Conservation (phyloP, 495 filamentous ascomycete genomes). For the Melanomma pulvis-pyrius region DNA sequence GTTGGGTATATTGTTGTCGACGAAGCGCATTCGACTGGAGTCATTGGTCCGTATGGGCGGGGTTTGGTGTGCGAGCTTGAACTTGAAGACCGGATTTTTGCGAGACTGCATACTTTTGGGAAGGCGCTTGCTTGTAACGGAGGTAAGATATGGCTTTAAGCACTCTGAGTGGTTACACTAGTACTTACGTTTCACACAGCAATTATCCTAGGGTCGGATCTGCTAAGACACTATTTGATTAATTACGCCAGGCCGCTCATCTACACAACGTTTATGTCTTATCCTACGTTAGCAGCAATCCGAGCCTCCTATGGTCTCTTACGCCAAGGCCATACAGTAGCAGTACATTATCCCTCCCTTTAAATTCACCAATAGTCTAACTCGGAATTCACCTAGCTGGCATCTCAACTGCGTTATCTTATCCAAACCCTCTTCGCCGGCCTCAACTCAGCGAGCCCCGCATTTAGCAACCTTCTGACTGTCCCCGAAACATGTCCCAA, state of each 20-base stretch:
- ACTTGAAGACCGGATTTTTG: constrained; percentile 67
- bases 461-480: constrained; percentile 3
- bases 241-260: constrained; percentile 66
- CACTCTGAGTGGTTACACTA: constrained; percentile 29
- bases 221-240: constrained; percentile 59
- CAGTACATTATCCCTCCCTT: constrained; percentile 30
- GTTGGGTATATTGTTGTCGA: constrained; percentile 76
- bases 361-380: neutral
- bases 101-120: constrained; percentile 74
- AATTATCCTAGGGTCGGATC: constrained; percentile 50
- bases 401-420: constrained; percentile 18
- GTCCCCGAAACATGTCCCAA: constrained; percentile 39
- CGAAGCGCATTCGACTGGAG: constrained; percentile 76
- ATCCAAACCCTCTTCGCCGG: constrained; percentile 14
- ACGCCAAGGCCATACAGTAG: constrained; percentile 47
- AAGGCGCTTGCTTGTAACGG: constrained; percentile 75
- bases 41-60: constrained; percentile 63
- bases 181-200: constrained; percentile 17
- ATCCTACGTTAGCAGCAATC: constrained; percentile 57
- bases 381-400: constrained; percentile 26
- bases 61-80: constrained; percentile 70
- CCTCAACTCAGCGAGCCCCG: neutral
- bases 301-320: constrained; percentile 55
- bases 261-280: constrained; percentile 63
- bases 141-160: constrained; percentile 53